Percentiles rank a stretch among this genome's conserved stretches.
Evolutionary conservation across 2,329 filamentous ascomycete genomes (phyloP).

Genomic region (Trichophyton verrucosum): DNA sequence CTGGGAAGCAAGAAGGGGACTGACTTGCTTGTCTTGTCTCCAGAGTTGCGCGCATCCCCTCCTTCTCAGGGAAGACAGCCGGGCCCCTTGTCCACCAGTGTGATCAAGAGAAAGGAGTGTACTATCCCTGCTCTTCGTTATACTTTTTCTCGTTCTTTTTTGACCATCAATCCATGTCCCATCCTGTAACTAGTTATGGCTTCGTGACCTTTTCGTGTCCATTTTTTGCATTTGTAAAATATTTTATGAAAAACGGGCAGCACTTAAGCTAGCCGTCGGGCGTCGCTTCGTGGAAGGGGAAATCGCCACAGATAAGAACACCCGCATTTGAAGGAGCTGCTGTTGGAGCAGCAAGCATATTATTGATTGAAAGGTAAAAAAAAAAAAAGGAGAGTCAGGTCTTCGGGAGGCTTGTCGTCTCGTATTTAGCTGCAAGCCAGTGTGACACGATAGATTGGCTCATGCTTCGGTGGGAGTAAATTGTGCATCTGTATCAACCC

Average conservation of each 20-base stretch:
- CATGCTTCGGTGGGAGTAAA: neutral
- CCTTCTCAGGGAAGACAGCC: neutral
- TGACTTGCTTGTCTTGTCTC: neutral
- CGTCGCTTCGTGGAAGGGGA: neutral
- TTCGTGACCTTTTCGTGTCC: neutral
- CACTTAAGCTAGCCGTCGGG: neutral
- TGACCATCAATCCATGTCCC: neutral
- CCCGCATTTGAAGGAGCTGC: neutral
- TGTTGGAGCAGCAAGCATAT: neutral
- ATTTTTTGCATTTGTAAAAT: neutral
- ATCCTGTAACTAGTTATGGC: neutral
- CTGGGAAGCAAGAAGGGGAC: neutral
- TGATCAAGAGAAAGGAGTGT: neutral
- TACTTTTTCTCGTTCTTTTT: neutral
- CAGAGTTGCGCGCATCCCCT: neutral
- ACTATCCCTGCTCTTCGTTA: neutral
- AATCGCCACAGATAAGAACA: neutral
- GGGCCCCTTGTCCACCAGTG: neutral
- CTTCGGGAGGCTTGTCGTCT: neutral
- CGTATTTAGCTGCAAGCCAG: slow-evolving; percentile 2
- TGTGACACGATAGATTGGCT: neutral
- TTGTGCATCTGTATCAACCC: neutral
- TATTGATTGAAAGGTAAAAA: neutral
- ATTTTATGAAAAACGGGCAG: neutral
- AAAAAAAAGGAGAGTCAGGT: neutral